Evolutionary conservation across 202 grass and related monocot genomes (phyloP).

Genomic region (Saccharum hybrid): DNA sequence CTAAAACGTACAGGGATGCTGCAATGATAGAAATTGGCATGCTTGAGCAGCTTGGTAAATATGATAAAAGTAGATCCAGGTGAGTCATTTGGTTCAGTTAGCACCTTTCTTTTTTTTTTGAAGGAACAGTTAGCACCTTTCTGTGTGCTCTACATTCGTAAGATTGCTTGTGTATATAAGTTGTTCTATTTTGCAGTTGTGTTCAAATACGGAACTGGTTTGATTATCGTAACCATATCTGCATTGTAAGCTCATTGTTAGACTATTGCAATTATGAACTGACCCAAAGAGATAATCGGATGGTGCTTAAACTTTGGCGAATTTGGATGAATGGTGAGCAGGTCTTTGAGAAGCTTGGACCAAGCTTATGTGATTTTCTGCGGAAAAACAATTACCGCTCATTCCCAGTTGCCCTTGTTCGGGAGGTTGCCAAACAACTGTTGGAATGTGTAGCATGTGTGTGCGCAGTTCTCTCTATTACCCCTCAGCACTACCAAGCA

Average conservation of each 20-base stretch:
- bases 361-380: conserved; percentile 98
- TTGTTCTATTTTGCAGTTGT: conserved; percentile 97
- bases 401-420: conserved; percentile 92
- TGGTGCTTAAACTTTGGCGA: conserved; percentile 70
- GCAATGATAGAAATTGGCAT: conserved; percentile 97
- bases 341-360: conserved; percentile 99
- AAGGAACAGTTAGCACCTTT: not conserved
- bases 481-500: conserved; percentile 44
- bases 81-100: conserved; percentile 48
- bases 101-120: not conserved
- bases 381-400: conserved; percentile 97
- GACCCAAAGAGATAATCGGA: conserved; percentile 43
- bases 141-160: conserved; percentile 24
- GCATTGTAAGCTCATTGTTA: conserved; percentile 94
- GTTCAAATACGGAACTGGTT: conserved; percentile 99
- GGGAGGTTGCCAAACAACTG: conserved; percentile 97
- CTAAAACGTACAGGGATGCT: conserved; percentile 89
- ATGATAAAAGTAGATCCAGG: conserved; percentile 67
- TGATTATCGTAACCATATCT: conserved; percentile 99
- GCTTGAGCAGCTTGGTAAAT: conserved; percentile 86
- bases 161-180: conserved; percentile 69
- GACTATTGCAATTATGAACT: conserved; percentile 71
- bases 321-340: conserved; percentile 89
- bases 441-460: conserved; percentile 99
- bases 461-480: conserved; percentile 60